Evolutionary conservation across 2,329 filamentous ascomycete species (phyloP), one percentile per base, ranked within the genome.

Genomic region (Rhynchosporium graminicola): DNA sequence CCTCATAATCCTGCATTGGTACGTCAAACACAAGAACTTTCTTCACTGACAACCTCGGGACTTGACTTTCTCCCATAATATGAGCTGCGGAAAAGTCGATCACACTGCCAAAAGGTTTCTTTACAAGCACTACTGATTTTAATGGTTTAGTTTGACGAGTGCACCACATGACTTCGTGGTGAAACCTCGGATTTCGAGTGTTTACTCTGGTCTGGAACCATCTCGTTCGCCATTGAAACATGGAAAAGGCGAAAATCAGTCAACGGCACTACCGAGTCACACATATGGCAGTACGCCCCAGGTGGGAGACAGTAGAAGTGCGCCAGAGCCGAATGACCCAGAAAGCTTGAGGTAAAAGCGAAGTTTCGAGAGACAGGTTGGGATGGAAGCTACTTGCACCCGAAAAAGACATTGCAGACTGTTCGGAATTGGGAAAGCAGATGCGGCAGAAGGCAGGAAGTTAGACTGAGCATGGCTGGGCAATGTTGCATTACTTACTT

Each of bases 1-100:
- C 13, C 55, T 20, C 9, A 26, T 57, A 4, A 20, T 57, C n/a
- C 38, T 57, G 26, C 54, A 57, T 33, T 47, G 31, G 55, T 48
- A 20, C 13, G 42, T 28, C 7, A 4, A 33, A 20, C 12, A 6
- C 12, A 3, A 33, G 12, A 26, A 2, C 15, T n/a, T 42, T n/a
- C 38, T 9, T 43, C 13, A 20, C 13, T 8, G 10, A n/a, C 5
- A 46, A 46, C n/a, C 7, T 46, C 9, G 7, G n/a, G 7, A 8
- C n/a, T 8, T 26, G 43, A n/a, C 4, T 4, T 26, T 46, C 4
- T n/a, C 13, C n/a, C 7, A 15, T 46, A 3, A 20, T 46, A 6
- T 46, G n/a, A 46, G n/a, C 5, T n/a, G 4, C 7, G 2, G 13
- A 20, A n/a, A 46, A 46, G 8, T 46, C 40, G 20, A 6, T 46